Conservation (phyloP, 495 filamentous ascomycete genomes). For the Trichoderma virens region DNA sequence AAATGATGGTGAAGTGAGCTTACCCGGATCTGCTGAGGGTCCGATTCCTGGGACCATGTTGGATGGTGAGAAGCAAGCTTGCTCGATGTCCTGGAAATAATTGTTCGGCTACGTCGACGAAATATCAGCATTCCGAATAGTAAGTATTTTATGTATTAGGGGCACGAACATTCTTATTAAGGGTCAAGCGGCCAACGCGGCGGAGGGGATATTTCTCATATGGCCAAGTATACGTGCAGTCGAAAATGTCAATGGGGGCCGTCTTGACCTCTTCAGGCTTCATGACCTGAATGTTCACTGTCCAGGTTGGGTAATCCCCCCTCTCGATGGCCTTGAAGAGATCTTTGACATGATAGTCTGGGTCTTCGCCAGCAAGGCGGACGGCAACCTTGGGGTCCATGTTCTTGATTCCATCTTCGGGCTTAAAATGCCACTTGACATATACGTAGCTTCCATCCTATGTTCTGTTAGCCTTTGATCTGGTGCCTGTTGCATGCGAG, state of each 20-base stretch:
- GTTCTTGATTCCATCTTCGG: constrained; percentile 62
- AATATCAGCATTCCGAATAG: neutral
- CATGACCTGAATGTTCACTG: constrained; percentile 63
- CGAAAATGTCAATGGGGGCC: constrained; percentile 58
- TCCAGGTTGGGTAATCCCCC: constrained; percentile 61
- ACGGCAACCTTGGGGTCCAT: constrained; percentile 55
- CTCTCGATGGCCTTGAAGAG: constrained; percentile 60
- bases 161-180: constrained; percentile 52
- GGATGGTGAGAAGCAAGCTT: constrained; percentile 71
- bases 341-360: constrained; percentile 65
- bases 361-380: constrained; percentile 54
- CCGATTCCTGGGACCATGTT: constrained; percentile 67
- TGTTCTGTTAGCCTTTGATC: neutral
- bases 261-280: constrained; percentile 62
- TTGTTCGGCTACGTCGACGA: constrained; percentile 35
- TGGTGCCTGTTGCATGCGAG: neutral
- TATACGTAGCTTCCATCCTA: constrained; percentile 30
- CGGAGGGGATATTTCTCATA: constrained; percentile 61
- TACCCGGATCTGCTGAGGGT: constrained; percentile 43
- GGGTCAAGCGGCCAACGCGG: constrained; percentile 56
- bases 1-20: neutral
- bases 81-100: constrained; percentile 74
- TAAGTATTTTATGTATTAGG: neutral
- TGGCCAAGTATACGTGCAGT: constrained; percentile 76
- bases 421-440: constrained; percentile 43